A percentile compares a stretch with the other conserved stretches of the same genome.
Evolutionary conservation across 768 basidiomycete genomes (phyloP).

Genomic region (Termitomyces sp.): DNA sequence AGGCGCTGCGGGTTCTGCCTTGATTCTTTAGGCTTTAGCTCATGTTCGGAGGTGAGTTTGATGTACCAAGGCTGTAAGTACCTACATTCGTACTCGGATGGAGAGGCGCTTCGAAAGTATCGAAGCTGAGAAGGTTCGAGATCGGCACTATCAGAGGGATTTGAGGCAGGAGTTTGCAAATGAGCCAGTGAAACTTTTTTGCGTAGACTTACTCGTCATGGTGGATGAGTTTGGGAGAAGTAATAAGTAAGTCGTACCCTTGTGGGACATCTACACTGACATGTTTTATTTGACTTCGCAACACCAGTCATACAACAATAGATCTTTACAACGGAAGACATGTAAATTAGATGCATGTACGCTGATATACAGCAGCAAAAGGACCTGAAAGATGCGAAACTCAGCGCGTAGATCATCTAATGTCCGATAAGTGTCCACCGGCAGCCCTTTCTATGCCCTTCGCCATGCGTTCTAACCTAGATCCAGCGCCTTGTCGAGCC

Average conservation of each 20-base stretch:
- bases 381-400: background rate
- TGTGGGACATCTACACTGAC: constrained; percentile 31
- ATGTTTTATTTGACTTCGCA: background rate
- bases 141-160: constrained; percentile 31
- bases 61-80: constrained; percentile 29
- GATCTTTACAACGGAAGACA: background rate
- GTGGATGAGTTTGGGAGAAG: constrained; percentile 37
- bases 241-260: constrained; percentile 45
- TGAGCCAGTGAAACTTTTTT: constrained; percentile 19
- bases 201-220: constrained; percentile 27
- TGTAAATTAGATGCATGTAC: background rate
- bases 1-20: constrained; percentile 33
- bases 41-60: constrained; percentile 25
- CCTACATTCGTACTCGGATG: constrained; percentile 39
- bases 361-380: background rate
- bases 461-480: constrained; percentile 32
- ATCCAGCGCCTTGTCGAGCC: constrained; percentile 5
- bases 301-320: background rate
- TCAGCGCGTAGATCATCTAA: constrained; percentile 17
- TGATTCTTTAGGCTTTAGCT: background rate
- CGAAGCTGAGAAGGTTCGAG: constrained; percentile 26
- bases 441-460: constrained; percentile 59
- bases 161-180: constrained; percentile 45
- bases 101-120: constrained; percentile 38
- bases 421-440: constrained; percentile 46